These are phyloP conservation scores for Ascochyta viciae-villosae DNA, from an alignment of 2,329 filamentous ascomycete genomes.

Conservation along the genomic window DNA sequence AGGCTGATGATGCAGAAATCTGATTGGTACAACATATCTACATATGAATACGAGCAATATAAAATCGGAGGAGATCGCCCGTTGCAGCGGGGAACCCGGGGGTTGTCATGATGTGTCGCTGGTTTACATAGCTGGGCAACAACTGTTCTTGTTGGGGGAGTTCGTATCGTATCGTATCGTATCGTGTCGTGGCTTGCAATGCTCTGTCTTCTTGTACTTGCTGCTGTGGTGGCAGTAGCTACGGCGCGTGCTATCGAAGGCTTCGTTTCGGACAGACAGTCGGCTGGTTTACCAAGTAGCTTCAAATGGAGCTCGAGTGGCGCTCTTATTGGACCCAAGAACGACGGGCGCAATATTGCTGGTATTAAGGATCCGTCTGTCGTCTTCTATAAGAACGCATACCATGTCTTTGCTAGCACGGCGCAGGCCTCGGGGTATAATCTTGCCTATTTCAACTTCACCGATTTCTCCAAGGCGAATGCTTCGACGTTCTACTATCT, in stretches of 20 bases:
- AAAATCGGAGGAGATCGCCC: not conserved
- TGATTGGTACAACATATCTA: not conserved
- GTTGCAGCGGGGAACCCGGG: not conserved
- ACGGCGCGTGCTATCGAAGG: not conserved
- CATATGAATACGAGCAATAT: not conserved
- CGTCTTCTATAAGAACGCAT: constrained; percentile 48
- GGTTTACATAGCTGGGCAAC: not conserved
- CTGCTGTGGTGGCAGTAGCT: not conserved
- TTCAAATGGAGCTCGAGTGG: constrained; percentile 43
- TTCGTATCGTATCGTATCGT: too few species aligned
- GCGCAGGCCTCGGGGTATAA: constrained; percentile 48
- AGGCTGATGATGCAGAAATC: not conserved
- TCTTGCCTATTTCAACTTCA: constrained; percentile 53
- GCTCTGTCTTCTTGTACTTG: not conserved
- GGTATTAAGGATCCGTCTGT: constrained; percentile 49
- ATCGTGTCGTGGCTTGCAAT: not conserved
- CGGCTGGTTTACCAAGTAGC: constrained; percentile 21
- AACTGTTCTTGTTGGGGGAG: not conserved
- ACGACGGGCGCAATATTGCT: constrained; percentile 33
- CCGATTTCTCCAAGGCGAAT: constrained; percentile 43
- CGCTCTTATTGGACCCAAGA: constrained; percentile 37
- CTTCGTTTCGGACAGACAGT: not conserved
- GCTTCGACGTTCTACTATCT: constrained; percentile 49
- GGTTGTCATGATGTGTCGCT: not conserved
- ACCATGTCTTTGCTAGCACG: constrained; percentile 54